Conservation (phyloP, 2,329 filamentous ascomycete species). For the Nemania sp. region DNA sequence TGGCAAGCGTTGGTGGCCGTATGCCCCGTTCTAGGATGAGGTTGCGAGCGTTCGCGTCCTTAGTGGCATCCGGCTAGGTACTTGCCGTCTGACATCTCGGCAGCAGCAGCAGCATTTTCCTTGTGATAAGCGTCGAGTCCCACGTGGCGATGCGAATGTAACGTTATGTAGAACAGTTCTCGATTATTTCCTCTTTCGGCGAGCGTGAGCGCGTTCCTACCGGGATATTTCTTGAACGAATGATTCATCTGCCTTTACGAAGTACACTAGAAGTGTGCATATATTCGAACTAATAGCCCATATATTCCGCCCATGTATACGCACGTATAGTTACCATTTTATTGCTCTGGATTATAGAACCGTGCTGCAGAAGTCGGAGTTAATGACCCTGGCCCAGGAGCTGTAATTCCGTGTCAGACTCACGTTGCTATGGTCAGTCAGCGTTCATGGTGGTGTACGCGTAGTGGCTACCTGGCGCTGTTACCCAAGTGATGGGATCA, state of each 20-base stretch:
- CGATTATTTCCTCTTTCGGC: slow-evolving; percentile 17
- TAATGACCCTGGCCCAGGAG: too few species aligned
- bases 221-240: too few species aligned
- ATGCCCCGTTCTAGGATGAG: too few species aligned
- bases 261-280: too few species aligned
- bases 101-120: slow-evolving; percentile 3
- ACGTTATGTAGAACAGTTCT: slow-evolving; percentile 15
- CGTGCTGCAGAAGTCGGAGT: too few species aligned
- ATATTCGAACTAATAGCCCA: too few species aligned
- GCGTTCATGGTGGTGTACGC: neutral
- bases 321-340: too few species aligned
- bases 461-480: neutral
- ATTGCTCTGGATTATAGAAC: too few species aligned
- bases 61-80: neutral
- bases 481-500: neutral
- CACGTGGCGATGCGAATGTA: slow-evolving; percentile 9
- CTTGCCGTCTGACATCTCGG: slow-evolving; percentile 15
- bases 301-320: too few species aligned
- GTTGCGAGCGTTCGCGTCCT: neutral
- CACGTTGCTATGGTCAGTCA: neutral
- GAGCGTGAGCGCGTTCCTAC: too few species aligned
- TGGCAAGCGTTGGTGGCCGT: neutral
- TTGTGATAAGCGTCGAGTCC: neutral
- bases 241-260: too few species aligned
- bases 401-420: neutral